A percentile compares a stretch with the other conserved stretches of the same genome.
Evolutionary conservation across 495 filamentous ascomycete species (phyloP).

Genomic region (Cercophora scortea): DNA sequence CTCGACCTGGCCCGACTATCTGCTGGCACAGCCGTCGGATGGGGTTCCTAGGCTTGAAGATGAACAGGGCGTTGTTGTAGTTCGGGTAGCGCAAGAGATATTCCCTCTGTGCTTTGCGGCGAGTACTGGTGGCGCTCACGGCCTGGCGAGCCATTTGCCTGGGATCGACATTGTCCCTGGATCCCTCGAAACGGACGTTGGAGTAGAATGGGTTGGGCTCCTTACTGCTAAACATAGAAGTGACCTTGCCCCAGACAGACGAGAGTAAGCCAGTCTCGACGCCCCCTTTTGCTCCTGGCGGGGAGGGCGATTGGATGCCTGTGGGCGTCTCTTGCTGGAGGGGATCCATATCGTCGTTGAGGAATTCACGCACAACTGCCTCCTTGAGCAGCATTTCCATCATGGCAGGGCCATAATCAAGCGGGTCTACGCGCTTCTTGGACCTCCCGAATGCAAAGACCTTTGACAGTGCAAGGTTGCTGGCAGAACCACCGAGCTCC

Average conservation of each 20-base stretch:
- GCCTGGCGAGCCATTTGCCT: conserved; percentile 83
- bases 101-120: conserved; percentile 81
- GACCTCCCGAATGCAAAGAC: conserved; percentile 75
- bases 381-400: conserved; percentile 95
- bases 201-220: conserved; percentile 97
- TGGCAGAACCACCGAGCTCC: conserved; percentile 57
- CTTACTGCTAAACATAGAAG: conserved; percentile 44
- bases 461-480: conserved; percentile 77
- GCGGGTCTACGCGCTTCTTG: conserved; percentile 62
- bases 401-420: conserved; percentile 80
- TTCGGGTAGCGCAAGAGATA: conserved; percentile 79
- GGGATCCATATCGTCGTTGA: conserved; percentile 59
- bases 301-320: conserved; percentile 27
- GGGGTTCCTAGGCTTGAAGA: conserved; percentile 70
- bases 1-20: conserved; percentile 87
- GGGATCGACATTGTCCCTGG: conserved; percentile 73
- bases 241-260: conserved; percentile 47
- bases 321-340: conserved; percentile 29
- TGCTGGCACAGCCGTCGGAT: conserved; percentile 78
- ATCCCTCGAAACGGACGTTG: conserved; percentile 61
- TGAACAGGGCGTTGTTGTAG: conserved; percentile 88
- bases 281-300: conserved; percentile 12
- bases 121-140: conserved; percentile 68
- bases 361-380: conserved; percentile 86
- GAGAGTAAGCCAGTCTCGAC: conserved; percentile 49